Conservation (phyloP, 495 filamentous ascomycete genomes). For the Talaromyces liani region DNA sequence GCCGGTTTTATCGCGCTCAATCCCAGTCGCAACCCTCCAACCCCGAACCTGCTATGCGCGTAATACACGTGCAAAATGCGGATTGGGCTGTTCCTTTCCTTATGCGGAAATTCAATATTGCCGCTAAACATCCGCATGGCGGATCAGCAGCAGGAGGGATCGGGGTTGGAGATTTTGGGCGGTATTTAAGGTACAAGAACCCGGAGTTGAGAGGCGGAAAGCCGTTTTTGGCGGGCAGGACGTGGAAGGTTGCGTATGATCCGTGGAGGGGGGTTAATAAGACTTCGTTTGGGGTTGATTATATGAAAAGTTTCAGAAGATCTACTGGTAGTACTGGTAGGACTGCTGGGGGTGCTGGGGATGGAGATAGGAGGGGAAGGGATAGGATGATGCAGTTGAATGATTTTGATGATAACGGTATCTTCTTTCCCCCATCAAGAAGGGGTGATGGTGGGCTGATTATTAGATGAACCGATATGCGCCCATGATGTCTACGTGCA, state of each 20-base stretch:
- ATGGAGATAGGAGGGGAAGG: conserved; percentile 10
- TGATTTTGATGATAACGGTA: conserved; percentile 38
- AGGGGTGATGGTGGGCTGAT: neutral
- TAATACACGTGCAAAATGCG: conserved; percentile 45
- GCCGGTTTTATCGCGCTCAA: conserved; percentile 26
- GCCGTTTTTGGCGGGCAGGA: conserved; percentile 39
- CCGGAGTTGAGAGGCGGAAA: conserved; percentile 41
- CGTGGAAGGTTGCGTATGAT: conserved; percentile 41
- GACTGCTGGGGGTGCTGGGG: neutral
- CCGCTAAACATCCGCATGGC: neutral
- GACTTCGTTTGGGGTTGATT: conserved; percentile 45
- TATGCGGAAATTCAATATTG: conserved; percentile 45
- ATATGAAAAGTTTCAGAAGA: conserved; percentile 35
- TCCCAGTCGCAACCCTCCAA: neutral
- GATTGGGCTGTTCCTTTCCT: conserved; percentile 42
- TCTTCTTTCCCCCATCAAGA: neutral
- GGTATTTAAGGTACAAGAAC: conserved; percentile 39
- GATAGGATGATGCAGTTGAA: conserved; percentile 43
- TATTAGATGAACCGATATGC: conserved; percentile 22
- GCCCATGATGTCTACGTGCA: conserved; percentile 39
- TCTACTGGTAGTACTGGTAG: neutral
- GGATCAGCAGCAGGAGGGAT: conserved; percentile 16
- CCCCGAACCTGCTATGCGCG: conserved; percentile 5
- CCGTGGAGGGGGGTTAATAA: conserved; percentile 45
- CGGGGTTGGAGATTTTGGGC: conserved; percentile 40